Percentiles rank a stretch among this genome's conserved stretches.
phyloP scores from a whole-genome alignment of 352 stramenopile species.

The Blastocystis sp. region DNA sequence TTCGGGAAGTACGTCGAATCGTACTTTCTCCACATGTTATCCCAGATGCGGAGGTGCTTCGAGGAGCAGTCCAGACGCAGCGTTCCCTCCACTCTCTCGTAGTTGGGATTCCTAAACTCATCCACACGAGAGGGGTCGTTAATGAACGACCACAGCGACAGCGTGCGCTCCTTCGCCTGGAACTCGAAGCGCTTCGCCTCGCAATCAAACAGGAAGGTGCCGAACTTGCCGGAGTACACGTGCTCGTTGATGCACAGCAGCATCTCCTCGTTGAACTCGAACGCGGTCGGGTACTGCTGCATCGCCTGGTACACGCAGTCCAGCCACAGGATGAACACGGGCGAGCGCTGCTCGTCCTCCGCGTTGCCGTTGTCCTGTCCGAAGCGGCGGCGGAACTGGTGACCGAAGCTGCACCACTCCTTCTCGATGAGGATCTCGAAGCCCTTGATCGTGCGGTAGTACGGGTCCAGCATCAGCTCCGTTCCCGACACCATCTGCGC shows the following conservation, averaged over 20 bases:
- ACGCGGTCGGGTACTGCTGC: constrained; percentile 91
- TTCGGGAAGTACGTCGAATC: constrained; percentile 65
- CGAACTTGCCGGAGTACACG: constrained; percentile 94
- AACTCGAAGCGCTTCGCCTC: constrained; percentile 82
- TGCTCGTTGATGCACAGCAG: constrained; percentile 92
- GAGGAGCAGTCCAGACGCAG: constrained; percentile 66
- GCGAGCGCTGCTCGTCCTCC: constrained; percentile 92
- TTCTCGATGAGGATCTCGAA: constrained; percentile 97
- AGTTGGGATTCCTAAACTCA: constrained; percentile 64
- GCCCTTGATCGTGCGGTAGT: constrained; percentile 93
- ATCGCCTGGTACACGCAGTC: constrained; percentile 96
- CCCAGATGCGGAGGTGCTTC: constrained; percentile 73
- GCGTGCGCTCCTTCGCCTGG: constrained; percentile 56
- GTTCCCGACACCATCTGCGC: constrained; percentile 91
- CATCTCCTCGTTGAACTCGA: constrained; percentile 92
- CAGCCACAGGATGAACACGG: constrained; percentile 97
- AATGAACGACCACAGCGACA: constrained; percentile 71
- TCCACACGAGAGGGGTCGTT: constrained; percentile 63
- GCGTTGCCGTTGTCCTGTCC: constrained; percentile 89
- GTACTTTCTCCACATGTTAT: constrained; percentile 62
- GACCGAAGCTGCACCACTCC: constrained; percentile 94
- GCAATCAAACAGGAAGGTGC: constrained; percentile 96
- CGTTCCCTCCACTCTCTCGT: constrained; percentile 11
- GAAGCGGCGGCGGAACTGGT: constrained; percentile 92
- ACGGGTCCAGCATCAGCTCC: constrained; percentile 94